A percentile compares a stretch with the other conserved stretches of the same genome.
phyloP scores from a whole-genome alignment of 305 asterid species.

The Solanum chacoense region DNA sequence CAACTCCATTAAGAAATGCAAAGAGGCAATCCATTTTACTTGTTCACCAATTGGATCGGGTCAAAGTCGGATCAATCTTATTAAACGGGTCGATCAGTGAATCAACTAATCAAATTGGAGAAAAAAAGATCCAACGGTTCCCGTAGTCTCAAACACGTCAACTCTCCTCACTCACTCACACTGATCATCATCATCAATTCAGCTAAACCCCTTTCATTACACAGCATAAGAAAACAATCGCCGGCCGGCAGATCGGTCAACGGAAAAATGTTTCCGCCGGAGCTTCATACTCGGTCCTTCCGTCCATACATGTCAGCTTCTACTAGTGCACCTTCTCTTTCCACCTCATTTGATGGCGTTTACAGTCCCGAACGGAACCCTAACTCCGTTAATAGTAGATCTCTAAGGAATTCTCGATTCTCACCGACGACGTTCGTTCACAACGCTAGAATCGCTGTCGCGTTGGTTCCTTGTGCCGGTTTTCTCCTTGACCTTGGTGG shows the following conservation, averaged over 20 bases:
- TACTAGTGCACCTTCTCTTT: constrained; percentile 57
- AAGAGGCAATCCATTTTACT: neutral
- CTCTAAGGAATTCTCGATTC: constrained; percentile 55
- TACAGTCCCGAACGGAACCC: constrained; percentile 45
- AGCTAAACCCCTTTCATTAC: neutral
- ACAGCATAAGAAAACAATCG: constrained; percentile 11
- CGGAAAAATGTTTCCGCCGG: constrained; percentile 76
- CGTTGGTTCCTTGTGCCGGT: constrained; percentile 69
- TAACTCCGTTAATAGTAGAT: constrained; percentile 29
- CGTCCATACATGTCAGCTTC: constrained; percentile 76
- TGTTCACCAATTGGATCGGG: neutral
- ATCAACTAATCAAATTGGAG: neutral
- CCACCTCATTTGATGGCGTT: constrained; percentile 32
- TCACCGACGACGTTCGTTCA: constrained; percentile 55
- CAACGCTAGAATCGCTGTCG: constrained; percentile 68
- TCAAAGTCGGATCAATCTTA: neutral
- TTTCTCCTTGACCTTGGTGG: constrained; percentile 98
- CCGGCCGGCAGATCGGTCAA: constrained; percentile 39
- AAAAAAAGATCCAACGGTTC: neutral
- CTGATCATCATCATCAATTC: neutral
- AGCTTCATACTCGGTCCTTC: constrained; percentile 82
- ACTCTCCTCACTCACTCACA: neutral
- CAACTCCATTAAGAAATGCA: neutral
- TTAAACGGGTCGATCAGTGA: constrained; percentile 13
- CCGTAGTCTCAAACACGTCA: neutral